Percentiles rank a stretch among this genome's conserved stretches.
These are phyloP conservation scores for Rhodotorula graminis DNA, from an alignment of 768 basidiomycete species.

Conservation along the genomic window DNA sequence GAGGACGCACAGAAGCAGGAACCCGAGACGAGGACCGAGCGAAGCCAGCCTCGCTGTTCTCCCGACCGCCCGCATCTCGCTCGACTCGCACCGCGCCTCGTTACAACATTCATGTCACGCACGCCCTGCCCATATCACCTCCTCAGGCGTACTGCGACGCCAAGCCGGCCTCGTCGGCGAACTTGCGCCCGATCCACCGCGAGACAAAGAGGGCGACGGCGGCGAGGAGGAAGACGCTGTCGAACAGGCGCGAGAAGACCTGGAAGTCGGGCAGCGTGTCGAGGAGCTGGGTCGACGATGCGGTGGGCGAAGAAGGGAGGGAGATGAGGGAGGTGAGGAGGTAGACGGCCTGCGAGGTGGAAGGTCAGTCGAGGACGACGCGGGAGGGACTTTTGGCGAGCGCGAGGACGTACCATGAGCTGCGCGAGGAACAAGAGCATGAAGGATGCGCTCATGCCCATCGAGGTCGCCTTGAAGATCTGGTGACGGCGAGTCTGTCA, in stretches of 20 bases:
- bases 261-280: constrained; percentile 42
- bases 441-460: constrained; percentile 42
- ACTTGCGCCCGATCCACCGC: constrained; percentile 32
- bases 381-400: background rate
- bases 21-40: too few species aligned
- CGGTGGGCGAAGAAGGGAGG: constrained; percentile 32
- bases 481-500: background rate
- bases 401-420: constrained; percentile 38
- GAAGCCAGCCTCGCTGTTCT: too few species aligned
- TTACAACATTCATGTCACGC: background rate
- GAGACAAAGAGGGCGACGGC: constrained; percentile 35
- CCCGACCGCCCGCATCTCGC: too few species aligned
- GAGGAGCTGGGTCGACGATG: constrained; percentile 32
- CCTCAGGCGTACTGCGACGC: constrained; percentile 19
- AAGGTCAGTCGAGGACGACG: background rate
- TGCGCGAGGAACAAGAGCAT: constrained; percentile 44
- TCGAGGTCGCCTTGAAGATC: constrained; percentile 42
- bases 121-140: background rate
- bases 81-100: background rate
- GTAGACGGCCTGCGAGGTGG: constrained; percentile 39
- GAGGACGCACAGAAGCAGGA: too few species aligned
- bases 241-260: constrained; percentile 43
- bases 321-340: constrained; percentile 45
- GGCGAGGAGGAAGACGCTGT: constrained; percentile 42
- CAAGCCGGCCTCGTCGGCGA: constrained; percentile 30